Base-by-base conservation (phyloP, 164 flowering plant species). In the Brasenia schreberi region DNA sequence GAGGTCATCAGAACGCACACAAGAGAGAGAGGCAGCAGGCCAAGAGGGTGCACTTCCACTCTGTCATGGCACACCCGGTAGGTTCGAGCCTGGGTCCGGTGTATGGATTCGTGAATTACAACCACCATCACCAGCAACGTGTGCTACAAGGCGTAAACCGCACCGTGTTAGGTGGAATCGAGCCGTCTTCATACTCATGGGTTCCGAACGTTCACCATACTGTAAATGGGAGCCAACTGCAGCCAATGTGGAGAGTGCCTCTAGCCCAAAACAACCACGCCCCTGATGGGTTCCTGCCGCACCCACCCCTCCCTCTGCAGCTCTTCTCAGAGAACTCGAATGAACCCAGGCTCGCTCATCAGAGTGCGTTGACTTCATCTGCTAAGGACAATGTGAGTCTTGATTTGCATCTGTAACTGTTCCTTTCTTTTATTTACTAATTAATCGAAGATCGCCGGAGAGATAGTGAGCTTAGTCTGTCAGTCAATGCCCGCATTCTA, bases 1-100 rank as follows among this genome's bases (percentile, higher is more conserved):
- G 98, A 0, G 98, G 98, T 59, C 98, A 93, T 73, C 98, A 93
- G 69, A 93, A 93, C 79, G 98, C 98, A 0, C 98, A 93, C 77
- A 90, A 90, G 75, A 76, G 97, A 19, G 97, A 93, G 73, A 81
- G 98, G 7, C 98, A 90, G 65, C 85, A 87, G 70, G 97, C 96
- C 4, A 90, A 90, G 64, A 84, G 97, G 0, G 91, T 85, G 3
- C 92, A 87, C 63, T 88, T 90, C 39, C 94, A 86, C 69, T 82
- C 98, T 0, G 83, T 90, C 65, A 77, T 85, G 84, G 77, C 79
- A 4, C 82, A 84, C 66, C 65, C 69, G 1, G 82, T 81, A 1
- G 79, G 33, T 44, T 18, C 62, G 42, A 33, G 62, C 2, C n/a
- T 44, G 17, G 66, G 81, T 4, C 87, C 83, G 19, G 58, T 80